These are phyloP conservation scores for Orbilia oligospora DNA, from an alignment of 2,329 filamentous ascomycete genomes.

Conservation along the genomic window DNA sequence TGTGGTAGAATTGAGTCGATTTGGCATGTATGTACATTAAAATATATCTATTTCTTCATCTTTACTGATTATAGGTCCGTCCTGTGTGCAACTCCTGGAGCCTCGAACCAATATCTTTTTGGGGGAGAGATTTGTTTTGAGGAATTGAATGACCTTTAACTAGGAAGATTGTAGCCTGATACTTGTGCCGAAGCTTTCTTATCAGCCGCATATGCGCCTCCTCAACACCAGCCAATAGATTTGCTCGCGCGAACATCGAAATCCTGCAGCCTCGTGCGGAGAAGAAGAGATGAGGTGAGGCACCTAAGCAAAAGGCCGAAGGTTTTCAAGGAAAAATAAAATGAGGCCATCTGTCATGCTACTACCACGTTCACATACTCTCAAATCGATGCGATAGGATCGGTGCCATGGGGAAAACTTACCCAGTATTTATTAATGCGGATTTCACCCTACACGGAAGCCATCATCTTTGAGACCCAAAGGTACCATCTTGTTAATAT, in stretches of 20 bases:
- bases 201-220: slow-evolving; percentile 28
- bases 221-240: slow-evolving; percentile 2
- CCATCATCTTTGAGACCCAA: too few relatives aligned
- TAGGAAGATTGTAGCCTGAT: not conserved
- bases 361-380: not conserved
- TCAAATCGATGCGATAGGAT: not conserved
- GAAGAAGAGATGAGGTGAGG: slow-evolving; percentile 24
- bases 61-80: not conserved
- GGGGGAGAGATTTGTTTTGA: not conserved
- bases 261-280: slow-evolving; percentile 28
- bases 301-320: not conserved
- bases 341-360: slow-evolving; percentile 2
- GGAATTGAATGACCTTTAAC: not conserved
- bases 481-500: too few relatives aligned
- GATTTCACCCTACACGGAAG: too few relatives aligned
- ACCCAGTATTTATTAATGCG: too few relatives aligned
- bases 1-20: slow-evolving; percentile 26
- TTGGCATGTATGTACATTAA: slow-evolving; percentile 40
- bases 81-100: not conserved
- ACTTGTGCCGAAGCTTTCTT: slow-evolving; percentile 3
- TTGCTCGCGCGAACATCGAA: slow-evolving; percentile 3
- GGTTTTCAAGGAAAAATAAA: not conserved
- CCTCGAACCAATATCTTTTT: not conserved
- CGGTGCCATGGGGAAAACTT: too few relatives aligned
- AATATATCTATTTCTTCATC: slow-evolving; percentile 5